Evolutionary conservation across 2,329 filamentous ascomycete species (phyloP).

Genomic region (Cladophialophora yegresii): DNA sequence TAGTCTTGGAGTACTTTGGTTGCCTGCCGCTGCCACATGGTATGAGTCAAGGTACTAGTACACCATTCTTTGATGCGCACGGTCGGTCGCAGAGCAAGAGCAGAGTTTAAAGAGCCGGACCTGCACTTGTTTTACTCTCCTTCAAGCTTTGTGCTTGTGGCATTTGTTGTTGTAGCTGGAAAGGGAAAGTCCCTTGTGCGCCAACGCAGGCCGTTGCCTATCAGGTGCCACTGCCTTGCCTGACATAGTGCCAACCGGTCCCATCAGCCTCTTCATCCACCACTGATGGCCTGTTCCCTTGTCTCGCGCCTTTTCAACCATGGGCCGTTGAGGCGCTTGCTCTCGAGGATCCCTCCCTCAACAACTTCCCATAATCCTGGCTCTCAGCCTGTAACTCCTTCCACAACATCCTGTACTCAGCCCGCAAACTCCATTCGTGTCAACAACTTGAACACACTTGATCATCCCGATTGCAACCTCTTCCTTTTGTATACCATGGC

Average conservation of each 20-base stretch:
- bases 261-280: background rate
- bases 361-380: background rate
- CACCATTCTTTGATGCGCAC: background rate
- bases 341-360: background rate
- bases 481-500: slow-evolving; percentile 20
- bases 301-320: slow-evolving; percentile 15
- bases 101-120: background rate
- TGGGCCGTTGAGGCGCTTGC: slow-evolving; percentile 1
- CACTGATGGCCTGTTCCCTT: slow-evolving; percentile 10
- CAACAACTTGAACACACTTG: background rate
- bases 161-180: slow-evolving; percentile 1
- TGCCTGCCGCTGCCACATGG: slow-evolving; percentile 4
- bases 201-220: background rate
- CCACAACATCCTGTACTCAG: background rate
- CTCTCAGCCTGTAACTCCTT: background rate
- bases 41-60: slow-evolving; percentile 12
- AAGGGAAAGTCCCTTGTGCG: background rate
- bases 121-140: background rate
- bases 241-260: background rate
- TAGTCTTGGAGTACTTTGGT: background rate
- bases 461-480: slow-evolving; percentile 5
- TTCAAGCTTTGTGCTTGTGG: background rate
- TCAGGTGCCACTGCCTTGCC: slow-evolving; percentile 10
- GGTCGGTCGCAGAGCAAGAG: background rate
- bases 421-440: background rate